Evolutionary conservation across 768 basidiomycete genomes (phyloP), one percentile per base, ranked within the genome.

Genomic region (Sistotremastrum niveocremeum): DNA sequence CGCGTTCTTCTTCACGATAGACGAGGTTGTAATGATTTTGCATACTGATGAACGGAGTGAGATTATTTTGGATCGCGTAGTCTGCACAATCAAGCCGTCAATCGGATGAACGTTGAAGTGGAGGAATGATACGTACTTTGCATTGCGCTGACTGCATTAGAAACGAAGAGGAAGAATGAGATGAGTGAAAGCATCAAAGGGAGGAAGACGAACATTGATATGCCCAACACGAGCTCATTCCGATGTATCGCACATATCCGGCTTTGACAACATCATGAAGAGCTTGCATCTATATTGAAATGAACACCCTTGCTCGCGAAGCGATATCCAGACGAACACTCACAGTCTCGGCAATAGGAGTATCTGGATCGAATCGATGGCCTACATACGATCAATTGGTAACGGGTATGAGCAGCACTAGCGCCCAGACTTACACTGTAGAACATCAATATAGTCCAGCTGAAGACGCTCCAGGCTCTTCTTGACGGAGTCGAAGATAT

Each of bases 361-460:
- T 69, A 6, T 70, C 56, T 6, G 54, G 45, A 52, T 71, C 70
- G 49, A 68, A 68, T 11, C 69, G 58, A 51, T 66, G 64, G 49
- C 61, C 61, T 57, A 52, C 42, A 20, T 20, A 20, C 20, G 20
- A 20, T 20, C 20, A 20, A 20, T 20, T 20, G 20, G 20, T 2
- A 20, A 20, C 20, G 20, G n/a, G 20, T 20, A 20, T 20, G n/a
- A n/a, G n/a, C n/a, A n/a, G n/a, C n/a, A n/a, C n/a, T n/a, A n/a
- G n/a, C n/a, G n/a, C n/a, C n/a, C n/a, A n/a, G n/a, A n/a, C n/a
- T n/a, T n/a, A n/a, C n/a, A n/a, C n/a, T n/a, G n/a, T n/a, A n/a
- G n/a, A n/a, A 86, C 61, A 54, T 87, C 86, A 53, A 88, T 69
- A 51, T 85, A 84, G 43, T 87, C 84, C 30, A 84, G 59, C 40